Evolutionary conservation across 2,329 filamentous ascomycete species (phyloP), one percentile per base, ranked within the genome.

Genomic region (Botryotinia narcissicola): DNA sequence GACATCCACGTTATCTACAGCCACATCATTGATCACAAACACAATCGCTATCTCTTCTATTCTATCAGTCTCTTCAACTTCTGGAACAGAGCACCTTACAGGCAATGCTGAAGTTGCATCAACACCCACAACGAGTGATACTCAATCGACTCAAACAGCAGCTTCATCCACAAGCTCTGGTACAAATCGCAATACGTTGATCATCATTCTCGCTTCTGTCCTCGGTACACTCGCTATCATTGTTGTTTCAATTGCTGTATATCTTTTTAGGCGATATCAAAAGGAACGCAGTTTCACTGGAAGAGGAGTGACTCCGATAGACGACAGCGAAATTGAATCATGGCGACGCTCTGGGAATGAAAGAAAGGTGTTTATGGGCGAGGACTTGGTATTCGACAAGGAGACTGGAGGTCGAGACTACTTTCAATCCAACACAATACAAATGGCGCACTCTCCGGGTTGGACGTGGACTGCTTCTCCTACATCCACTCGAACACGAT

Each of bases 241-340:
- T 40, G 61, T 80, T 18, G 71, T 80, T 68, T 57, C 57, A 7
- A 63, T 72, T 2, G 73, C 73, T 29, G 42, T 77, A 35, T 78
- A 77, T 48, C 76, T 80, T 51, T 20, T 75, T 44, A 69, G 66
- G 25, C 79, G 77, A 12, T 79, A 77, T 73, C 75, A 74, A 14
- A 73, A 62, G 71, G 72, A 76, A 40, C 81, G 81, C 48, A 76
- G 80, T 20, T 83, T 89, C 72, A 84, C 87, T 76, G 83, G 84
- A 69, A 83, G 89, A 69, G 88, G 87, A 66, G 87, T 88, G 62
- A 88, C 88, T 0, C 89, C 89, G 20, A 90, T 91, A 74, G 85
- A 87, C 75, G 89, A 91, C 77, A 88, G 90, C 74, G 89, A 91
- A 79, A 91, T 91, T 74, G 87, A 88, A 76, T 89, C 87, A 6